Conservation (phyloP, 257 asterid species). For the Henckelia pumila region DNA sequence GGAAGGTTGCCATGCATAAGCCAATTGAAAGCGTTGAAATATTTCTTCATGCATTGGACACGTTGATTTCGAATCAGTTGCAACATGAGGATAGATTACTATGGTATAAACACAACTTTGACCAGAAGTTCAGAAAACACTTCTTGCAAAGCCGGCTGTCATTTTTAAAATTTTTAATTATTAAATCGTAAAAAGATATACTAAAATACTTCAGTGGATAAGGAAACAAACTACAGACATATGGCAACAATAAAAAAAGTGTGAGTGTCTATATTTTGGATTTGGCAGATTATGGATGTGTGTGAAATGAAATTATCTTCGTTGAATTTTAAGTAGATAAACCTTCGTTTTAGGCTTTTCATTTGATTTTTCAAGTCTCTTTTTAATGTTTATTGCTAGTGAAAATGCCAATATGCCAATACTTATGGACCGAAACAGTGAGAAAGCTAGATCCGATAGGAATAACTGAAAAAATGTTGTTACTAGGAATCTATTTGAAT, state of each 20-base stretch:
- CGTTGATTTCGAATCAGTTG: too few species aligned
- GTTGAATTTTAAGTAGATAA: too few species aligned
- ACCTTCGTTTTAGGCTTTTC: neutral
- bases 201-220: neutral
- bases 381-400: slow-evolving; percentile 17
- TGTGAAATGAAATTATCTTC: too few species aligned
- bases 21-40: too few species aligned
- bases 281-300: too few species aligned
- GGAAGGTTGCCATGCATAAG: too few species aligned
- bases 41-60: too few species aligned
- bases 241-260: neutral
- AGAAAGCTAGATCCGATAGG: neutral
- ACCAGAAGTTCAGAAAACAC: neutral
- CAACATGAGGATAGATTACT: too few species aligned
- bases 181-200: neutral
- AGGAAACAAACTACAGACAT: neutral
- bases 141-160: slow-evolving; percentile 4
- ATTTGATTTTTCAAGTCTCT: slow-evolving; percentile 7
- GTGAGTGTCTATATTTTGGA: too few species aligned
- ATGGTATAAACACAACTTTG: too few species aligned
- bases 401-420: slow-evolving; percentile 5
- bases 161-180: neutral
- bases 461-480: slow-evolving; percentile 14
- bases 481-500: slow-evolving; percentile 10
- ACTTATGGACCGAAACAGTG: neutral